Conservation (phyloP, 768 basidiomycete species). For the Rhodosporidiobolus odoratus region DNA sequence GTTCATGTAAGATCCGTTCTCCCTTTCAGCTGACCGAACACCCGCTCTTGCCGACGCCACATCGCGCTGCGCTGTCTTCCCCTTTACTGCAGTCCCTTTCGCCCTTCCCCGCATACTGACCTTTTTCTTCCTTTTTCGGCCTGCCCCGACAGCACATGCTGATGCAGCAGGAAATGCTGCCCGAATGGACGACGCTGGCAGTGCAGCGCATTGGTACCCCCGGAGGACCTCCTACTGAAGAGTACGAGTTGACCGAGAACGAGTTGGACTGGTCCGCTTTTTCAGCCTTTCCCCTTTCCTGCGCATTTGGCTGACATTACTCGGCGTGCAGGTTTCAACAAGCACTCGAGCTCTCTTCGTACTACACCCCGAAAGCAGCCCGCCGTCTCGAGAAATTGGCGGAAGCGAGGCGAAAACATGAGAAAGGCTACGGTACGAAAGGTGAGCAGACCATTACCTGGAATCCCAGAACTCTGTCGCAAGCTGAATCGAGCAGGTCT, state of each 20-base stretch:
- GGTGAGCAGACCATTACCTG: too few relatives aligned
- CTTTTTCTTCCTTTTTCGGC: not conserved
- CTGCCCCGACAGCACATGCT: conserved; percentile 21
- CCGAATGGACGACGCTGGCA: conserved; percentile 20
- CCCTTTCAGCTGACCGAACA: too few relatives aligned
- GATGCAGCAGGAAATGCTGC: conserved; percentile 30
- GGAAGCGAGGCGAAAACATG: not conserved
- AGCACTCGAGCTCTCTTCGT: conserved; percentile 29
- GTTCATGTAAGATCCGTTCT: conserved; percentile 13
- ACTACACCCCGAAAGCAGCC: conserved; percentile 29
- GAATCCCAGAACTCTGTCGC: too few relatives aligned
- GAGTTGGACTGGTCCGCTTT: conserved; percentile 33
- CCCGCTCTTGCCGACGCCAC: too few relatives aligned
- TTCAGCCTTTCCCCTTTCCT: not conserved
- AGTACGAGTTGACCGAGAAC: conserved; percentile 22
- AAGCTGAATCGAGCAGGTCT: conserved; percentile 4
- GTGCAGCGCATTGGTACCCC: conserved; percentile 11
- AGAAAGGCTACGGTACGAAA: not conserved
- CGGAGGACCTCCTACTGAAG: conserved; percentile 6
- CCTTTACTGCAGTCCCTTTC: not conserved
- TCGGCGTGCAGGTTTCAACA: conserved; percentile 13
- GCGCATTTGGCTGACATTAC: too few relatives aligned
- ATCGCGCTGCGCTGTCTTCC: too few relatives aligned
- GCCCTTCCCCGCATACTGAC: not conserved
- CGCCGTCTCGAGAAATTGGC: conserved; percentile 9